Conservation (phyloP, 75 land plant genomes). For the Picea sitchensis region DNA sequence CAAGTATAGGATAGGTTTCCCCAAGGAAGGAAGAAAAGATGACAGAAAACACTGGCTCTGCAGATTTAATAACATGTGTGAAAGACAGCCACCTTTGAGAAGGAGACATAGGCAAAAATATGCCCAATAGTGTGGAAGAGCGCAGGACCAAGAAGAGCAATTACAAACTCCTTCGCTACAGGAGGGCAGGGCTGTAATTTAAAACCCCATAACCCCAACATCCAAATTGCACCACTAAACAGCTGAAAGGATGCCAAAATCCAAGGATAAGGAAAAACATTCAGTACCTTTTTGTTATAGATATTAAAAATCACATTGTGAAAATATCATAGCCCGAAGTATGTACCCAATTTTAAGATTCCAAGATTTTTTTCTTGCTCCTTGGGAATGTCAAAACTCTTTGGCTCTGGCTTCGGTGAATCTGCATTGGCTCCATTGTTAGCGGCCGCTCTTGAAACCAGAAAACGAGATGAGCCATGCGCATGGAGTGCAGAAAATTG, state of each 20-base stretch:
- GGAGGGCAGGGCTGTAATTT: constrained; percentile 47
- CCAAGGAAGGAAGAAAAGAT: constrained; percentile 41
- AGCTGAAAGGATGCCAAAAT: constrained; percentile 54
- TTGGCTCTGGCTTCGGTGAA: no score
- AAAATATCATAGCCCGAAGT: constrained; percentile 57
- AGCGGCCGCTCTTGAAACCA: no score
- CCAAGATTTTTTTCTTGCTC: no score
- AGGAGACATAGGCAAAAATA: constrained; percentile 65
- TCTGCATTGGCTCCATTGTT: no score
- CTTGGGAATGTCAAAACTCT: neutral
- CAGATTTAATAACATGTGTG: constrained; percentile 65
- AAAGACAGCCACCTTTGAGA: constrained; percentile 70
- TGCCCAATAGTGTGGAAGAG: constrained; percentile 67
- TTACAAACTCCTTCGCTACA: constrained; percentile 29
- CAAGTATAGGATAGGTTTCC: constrained; percentile 33
- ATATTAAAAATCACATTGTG: constrained; percentile 67
- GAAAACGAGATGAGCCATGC: no score
- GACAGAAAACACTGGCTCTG: constrained; percentile 67
- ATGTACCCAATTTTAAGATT: constrained; percentile 24
- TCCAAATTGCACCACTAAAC: constrained; percentile 52
- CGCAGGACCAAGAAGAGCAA: constrained; percentile 61
- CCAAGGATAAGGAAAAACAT: constrained; percentile 62
- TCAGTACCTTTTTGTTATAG: constrained; percentile 61
- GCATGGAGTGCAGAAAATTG: no score
- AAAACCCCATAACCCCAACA: constrained; percentile 37